phyloP scores from a whole-genome alignment of 2,329 filamentous ascomycete genomes.

The Phyllosticta ampelicida region DNA sequence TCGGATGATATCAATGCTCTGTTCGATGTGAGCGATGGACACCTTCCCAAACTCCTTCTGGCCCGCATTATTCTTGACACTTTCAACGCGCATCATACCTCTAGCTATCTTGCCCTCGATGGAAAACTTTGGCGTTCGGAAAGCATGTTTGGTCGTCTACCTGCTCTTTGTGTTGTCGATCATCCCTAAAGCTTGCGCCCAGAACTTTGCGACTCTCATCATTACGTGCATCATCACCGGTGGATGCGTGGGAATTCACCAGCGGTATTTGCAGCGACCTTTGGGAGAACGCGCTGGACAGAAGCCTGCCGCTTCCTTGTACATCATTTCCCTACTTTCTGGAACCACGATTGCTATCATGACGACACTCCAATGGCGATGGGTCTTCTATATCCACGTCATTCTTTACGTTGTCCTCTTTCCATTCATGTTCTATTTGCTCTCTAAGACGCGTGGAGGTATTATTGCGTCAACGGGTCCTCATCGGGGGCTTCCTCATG shows the following conservation, averaged over 20 bases:
- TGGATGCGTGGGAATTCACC: slow-evolving; percentile 31
- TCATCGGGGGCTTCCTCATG: neutral
- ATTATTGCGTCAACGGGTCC: slow-evolving; percentile 30
- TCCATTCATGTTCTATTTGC: slow-evolving; percentile 27
- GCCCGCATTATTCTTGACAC: slow-evolving; percentile 26
- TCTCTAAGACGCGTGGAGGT: slow-evolving; percentile 37
- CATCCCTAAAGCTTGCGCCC: slow-evolving; percentile 32
- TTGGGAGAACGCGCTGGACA: slow-evolving; percentile 27
- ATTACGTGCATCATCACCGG: slow-evolving; percentile 35
- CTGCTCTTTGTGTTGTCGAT: slow-evolving; percentile 32
- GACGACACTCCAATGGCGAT: neutral
- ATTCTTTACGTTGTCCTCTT: slow-evolving; percentile 32
- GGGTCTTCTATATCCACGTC: slow-evolving; percentile 29
- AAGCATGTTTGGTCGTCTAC: slow-evolving; percentile 13
- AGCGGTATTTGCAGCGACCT: slow-evolving; percentile 25
- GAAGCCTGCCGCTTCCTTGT: slow-evolving; percentile 34
- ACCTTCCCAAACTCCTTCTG: slow-evolving; percentile 29
- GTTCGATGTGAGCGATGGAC: slow-evolving; percentile 23
- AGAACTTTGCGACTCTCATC: slow-evolving; percentile 36
- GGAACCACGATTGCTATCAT: slow-evolving; percentile 25
- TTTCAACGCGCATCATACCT: slow-evolving; percentile 27
- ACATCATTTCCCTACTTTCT: slow-evolving; percentile 24
- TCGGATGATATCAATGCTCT: slow-evolving; percentile 20
- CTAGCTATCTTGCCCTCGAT: slow-evolving; percentile 26
- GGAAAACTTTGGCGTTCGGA: slow-evolving; percentile 27